Evolutionary conservation across 768 basidiomycete species (phyloP).

Genomic region (Collybia mongolica): DNA sequence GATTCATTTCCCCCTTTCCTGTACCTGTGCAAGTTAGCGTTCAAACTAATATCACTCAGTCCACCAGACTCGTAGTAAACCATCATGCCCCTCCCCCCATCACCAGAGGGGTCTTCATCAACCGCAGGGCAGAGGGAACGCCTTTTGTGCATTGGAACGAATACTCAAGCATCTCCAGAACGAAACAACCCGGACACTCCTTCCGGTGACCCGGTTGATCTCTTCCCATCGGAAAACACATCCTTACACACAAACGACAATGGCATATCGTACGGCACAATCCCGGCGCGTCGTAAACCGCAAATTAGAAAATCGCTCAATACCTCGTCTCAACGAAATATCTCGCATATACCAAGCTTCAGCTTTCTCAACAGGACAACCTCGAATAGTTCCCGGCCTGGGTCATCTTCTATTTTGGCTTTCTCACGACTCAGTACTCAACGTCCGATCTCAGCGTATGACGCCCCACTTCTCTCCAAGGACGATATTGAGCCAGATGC

Average conservation of each 20-base stretch:
- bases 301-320: constrained; percentile 25
- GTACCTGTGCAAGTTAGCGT: not conserved
- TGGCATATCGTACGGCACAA: constrained; percentile 55
- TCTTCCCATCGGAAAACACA: constrained; percentile 30
- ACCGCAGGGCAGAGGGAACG: constrained; percentile 63
- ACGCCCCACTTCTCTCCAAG: constrained; percentile 42
- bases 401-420: constrained; percentile 38
- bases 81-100: constrained; percentile 3
- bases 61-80: no score
- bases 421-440: constrained; percentile 42
- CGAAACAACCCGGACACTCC: constrained; percentile 7
- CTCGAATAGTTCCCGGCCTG: constrained; percentile 36
- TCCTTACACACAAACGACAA: constrained; percentile 27
- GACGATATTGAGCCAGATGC: constrained; percentile 42
- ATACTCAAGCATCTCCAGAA: constrained; percentile 12
- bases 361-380: constrained; percentile 28
- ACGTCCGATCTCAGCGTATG: constrained; percentile 75
- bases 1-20: not conserved
- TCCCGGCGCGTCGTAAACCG: constrained; percentile 27
- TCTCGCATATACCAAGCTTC: constrained; percentile 35
- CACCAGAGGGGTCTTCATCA: constrained; percentile 47
- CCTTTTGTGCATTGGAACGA: constrained; percentile 51
- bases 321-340: constrained; percentile 30
- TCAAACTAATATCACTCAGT: not conserved
- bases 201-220: not conserved